These are phyloP conservation scores for Melanogaster broomeanus DNA, from an alignment of 768 basidiomycete species.

Conservation along the genomic window DNA sequence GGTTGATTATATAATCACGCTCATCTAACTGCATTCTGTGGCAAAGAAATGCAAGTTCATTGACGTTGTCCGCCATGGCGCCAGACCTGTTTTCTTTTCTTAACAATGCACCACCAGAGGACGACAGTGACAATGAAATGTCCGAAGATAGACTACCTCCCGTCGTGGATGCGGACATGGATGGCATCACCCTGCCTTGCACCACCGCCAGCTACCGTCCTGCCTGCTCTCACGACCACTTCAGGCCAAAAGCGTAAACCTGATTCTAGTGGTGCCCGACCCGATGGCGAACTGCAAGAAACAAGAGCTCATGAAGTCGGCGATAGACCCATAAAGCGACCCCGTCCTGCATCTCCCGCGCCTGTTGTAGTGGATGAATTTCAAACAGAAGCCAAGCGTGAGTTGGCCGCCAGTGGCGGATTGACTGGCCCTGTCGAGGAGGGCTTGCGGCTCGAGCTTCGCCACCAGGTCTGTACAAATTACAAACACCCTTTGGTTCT, in stretches of 20 bases:
- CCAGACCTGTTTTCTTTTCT: conserved; percentile 36
- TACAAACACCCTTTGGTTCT: neutral
- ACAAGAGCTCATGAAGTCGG: conserved; percentile 28
- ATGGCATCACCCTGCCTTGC: no score
- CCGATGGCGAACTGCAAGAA: neutral
- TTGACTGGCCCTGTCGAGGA: conserved; percentile 72
- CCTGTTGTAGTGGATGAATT: conserved; percentile 92
- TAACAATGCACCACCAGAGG: conserved; percentile 17
- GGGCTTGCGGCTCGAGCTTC: conserved; percentile 71
- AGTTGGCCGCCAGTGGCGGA: conserved; percentile 87
- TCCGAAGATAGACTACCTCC: neutral
- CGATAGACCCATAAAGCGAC: conserved; percentile 50
- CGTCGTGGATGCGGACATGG: neutral
- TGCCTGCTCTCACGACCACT: neutral
- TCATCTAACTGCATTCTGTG: neutral
- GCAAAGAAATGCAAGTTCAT: neutral
- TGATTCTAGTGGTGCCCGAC: conserved; percentile 7
- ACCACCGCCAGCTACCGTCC: neutral
- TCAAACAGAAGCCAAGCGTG: conserved; percentile 90
- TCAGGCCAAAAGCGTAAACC: conserved; percentile 27
- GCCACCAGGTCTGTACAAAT: conserved; percentile 61
- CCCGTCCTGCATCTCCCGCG: conserved; percentile 59
- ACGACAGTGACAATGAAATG: conserved; percentile 29
- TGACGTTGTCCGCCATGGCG: conserved; percentile 13
- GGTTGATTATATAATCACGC: conserved; percentile 10